These are phyloP conservation scores for Phytophthora fragariae DNA, from an alignment of 352 stramenopile species.

Conservation along the genomic window DNA sequence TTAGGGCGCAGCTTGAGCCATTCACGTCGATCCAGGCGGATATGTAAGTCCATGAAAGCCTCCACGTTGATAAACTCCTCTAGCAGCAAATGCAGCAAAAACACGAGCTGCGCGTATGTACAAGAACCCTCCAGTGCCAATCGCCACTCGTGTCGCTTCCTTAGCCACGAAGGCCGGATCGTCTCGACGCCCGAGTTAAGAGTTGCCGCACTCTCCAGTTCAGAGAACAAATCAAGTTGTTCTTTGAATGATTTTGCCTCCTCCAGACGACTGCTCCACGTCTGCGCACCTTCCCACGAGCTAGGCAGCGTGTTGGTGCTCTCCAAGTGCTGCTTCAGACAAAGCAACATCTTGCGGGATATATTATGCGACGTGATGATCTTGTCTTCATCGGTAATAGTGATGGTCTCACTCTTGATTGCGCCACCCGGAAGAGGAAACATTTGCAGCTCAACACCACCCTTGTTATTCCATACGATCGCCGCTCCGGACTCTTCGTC, in stretches of 20 bases:
- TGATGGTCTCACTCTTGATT: constrained; percentile 53
- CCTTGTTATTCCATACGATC: constrained; percentile 42
- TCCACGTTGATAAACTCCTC: constrained; percentile 84
- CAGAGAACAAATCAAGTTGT: constrained; percentile 54
- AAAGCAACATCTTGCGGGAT: constrained; percentile 69
- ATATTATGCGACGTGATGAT: constrained; percentile 56
- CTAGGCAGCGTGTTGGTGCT: constrained; percentile 58
- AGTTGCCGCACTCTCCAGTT: constrained; percentile 60
- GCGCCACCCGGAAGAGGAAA: constrained; percentile 72
- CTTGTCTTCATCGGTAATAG: constrained; percentile 51
- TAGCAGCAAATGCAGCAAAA: constrained; percentile 76
- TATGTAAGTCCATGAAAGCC: constrained; percentile 81
- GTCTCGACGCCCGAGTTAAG: constrained; percentile 58
- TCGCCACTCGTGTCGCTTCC: constrained; percentile 81
- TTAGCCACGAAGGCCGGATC: constrained; percentile 74
- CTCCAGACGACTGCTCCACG: constrained; percentile 55
- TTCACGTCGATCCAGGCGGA: constrained; percentile 73
- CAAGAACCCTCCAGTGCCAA: constrained; percentile 64
- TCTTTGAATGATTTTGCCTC: constrained; percentile 43
- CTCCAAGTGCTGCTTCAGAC: constrained; percentile 63
- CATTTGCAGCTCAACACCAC: constrained; percentile 59
- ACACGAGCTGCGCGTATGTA: constrained; percentile 78
- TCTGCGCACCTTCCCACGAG: constrained; percentile 53
- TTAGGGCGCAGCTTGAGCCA: constrained; percentile 83
- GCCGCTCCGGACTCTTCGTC: constrained; percentile 18